Evolutionary conservation across 2,329 filamentous ascomycete species (phyloP), one percentile per base, ranked within the genome.

Genomic region (Fusarium sp.): DNA sequence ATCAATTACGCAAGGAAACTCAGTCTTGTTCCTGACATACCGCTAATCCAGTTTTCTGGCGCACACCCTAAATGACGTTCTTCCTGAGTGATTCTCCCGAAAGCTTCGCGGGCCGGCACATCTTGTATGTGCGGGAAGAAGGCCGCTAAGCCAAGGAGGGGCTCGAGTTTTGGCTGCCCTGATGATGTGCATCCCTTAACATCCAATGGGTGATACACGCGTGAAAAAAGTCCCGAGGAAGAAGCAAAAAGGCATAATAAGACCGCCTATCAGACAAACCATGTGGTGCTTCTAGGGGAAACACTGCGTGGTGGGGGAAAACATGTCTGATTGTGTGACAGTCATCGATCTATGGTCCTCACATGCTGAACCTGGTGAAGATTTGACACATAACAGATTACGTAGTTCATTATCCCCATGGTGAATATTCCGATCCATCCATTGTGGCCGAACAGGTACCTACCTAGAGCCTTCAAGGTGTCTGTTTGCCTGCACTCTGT

Each of bases 1-100:
- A 33, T 31, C 20, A 25, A 70, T 76, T 75, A 75, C 74, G 70
- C 74, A 73, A 68, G 57, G 25, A 62, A 72, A 70, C 55, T 60
- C 39, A 50, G n/a, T 50, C 22, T 25, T 50, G 41, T 46, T 57
- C 35, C 52, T 65, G 52, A 41, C 44, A 36, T 56, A 47, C 50
- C 31, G 42, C 42, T 35, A 36, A 35, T 39, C 36, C 41, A 33
- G 29, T 31, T 33, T 42, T n/a, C 49, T 36, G 49, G 41, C 18
- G 36, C 50, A 41, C 46, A 68, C 57, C 50, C 41, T 55, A 36
- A 49, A 13, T 52, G 49, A 39, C 49, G 49, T n/a, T 62, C n/a
- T 54, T 35, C 36, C 35, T 41, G 27, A 63, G 45, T 62, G 55
- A 65, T 72, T 62, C 55, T 72, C 47, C 70, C 70, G 70, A 73